Conservation (phyloP, 352 stramenopile genomes). For the Globisporangium radiosum region DNA sequence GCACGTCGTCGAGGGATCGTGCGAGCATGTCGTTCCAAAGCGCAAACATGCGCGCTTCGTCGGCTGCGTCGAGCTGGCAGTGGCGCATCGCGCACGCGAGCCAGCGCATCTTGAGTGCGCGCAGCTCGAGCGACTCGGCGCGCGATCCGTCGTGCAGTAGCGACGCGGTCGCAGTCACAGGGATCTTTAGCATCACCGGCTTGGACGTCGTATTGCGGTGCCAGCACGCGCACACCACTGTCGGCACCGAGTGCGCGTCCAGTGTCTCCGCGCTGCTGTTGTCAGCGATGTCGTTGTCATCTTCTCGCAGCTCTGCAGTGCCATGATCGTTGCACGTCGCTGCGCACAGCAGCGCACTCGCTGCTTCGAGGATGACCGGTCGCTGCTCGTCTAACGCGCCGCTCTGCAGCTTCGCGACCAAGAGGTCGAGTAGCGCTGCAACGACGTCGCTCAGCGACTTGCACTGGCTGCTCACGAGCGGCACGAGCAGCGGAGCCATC, state of each 20-base stretch:
- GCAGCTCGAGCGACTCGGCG: conserved; percentile 12
- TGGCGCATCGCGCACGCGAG: conserved; percentile 35
- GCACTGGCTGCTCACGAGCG: conserved; percentile 27
- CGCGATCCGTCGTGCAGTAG: neutral
- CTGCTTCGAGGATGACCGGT: conserved; percentile 23
- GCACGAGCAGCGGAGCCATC: conserved; percentile 33
- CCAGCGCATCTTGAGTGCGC: conserved; percentile 17
- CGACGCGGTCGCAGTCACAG: conserved; percentile 23
- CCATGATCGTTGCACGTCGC: neutral
- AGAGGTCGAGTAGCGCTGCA: conserved; percentile 33
- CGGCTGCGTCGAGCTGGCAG: conserved; percentile 26
- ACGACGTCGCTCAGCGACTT: conserved; percentile 29
- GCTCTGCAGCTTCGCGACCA: conserved; percentile 25
- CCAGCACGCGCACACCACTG: conserved; percentile 7
- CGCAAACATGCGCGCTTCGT: conserved; percentile 15
- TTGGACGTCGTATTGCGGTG: neutral
- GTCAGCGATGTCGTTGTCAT: neutral
- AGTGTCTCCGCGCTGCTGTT: neutral
- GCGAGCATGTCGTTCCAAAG: conserved; percentile 15
- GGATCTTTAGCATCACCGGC: conserved; percentile 16
- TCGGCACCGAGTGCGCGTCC: neutral
- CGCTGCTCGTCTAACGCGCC: conserved; percentile 20
- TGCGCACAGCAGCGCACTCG: conserved; percentile 33
- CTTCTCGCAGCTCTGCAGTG: neutral
- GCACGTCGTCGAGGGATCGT: conserved; percentile 1